Evolutionary conservation across 2,329 filamentous ascomycete genomes (phyloP).

Genomic region (Xylariaceae sp.): DNA sequence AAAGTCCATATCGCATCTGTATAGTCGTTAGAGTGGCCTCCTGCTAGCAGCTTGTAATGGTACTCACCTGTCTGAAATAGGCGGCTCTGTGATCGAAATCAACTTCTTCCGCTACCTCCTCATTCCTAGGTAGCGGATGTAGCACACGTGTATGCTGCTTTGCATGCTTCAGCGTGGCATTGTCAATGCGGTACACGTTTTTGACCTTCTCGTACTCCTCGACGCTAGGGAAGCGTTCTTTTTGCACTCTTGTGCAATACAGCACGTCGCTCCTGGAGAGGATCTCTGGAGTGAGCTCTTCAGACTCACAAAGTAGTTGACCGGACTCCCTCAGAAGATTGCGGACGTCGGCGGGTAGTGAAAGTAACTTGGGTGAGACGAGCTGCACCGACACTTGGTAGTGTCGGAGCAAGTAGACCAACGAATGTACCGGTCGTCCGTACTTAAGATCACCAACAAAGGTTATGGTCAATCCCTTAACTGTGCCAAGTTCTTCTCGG

Average conservation of each 20-base stretch:
- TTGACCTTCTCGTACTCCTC: slow-evolving; percentile 87
- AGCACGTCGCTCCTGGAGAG: slow-evolving; percentile 87
- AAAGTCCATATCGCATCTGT: slow-evolving; percentile 96
- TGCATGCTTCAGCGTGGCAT: slow-evolving; percentile 85
- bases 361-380: slow-evolving; percentile 80
- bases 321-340: slow-evolving; percentile 74
- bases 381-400: slow-evolving; percentile 96
- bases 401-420: slow-evolving; percentile 91
- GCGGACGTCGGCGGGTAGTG: slow-evolving; percentile 77
- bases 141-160: slow-evolving; percentile 94
- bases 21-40: slow-evolving; percentile 49
- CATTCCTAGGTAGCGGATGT: slow-evolving; percentile 93
- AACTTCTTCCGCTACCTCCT: slow-evolving; percentile 93
- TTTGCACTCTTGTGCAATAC: slow-evolving; percentile 96
- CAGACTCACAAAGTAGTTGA: slow-evolving; percentile 78
- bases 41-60: background rate
- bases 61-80: slow-evolving; percentile 98
- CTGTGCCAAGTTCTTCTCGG: slow-evolving; percentile 93
- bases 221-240: slow-evolving; percentile 87
- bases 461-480: slow-evolving; percentile 93
- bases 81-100: slow-evolving; percentile 96
- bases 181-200: slow-evolving; percentile 88
- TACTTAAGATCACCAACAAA: slow-evolving; percentile 94
- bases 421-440: slow-evolving; percentile 92
- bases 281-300: slow-evolving; percentile 84